Percentiles rank a stretch among this genome's conserved stretches.
Conservation (phyloP, 139 green algal genomes). For the Ulvella scutata region DNA sequence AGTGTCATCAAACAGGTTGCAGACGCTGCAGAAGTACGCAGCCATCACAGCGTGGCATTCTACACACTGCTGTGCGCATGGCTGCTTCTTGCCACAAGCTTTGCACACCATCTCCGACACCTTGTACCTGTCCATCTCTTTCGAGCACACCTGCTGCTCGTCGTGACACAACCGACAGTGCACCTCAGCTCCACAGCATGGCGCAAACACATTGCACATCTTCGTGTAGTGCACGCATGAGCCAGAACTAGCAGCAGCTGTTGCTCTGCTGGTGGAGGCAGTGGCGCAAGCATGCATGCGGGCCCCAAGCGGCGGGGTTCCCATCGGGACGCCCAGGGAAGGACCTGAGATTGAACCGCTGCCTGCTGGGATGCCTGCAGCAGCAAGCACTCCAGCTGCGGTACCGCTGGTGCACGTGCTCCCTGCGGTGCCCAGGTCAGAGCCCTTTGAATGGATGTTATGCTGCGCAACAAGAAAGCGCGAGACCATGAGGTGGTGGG, state of each 20-base stretch:
- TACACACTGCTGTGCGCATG: conserved; percentile 37
- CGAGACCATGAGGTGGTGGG: conserved; percentile 91
- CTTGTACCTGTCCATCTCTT: conserved; percentile 66
- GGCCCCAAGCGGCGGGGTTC: not conserved
- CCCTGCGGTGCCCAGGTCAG: not conserved
- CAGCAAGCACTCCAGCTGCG: conserved; percentile 7
- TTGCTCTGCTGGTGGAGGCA: too few species aligned
- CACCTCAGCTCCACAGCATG: conserved; percentile 67
- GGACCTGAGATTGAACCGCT: not conserved
- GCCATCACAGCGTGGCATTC: conserved; percentile 45
- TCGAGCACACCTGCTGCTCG: conserved; percentile 40
- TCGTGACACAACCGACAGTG: conserved; percentile 92
- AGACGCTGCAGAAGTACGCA: conserved; percentile 93
- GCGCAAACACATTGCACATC: conserved; percentile 58
- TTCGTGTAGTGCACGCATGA: conserved; percentile 57
- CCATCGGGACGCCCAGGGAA: not conserved
- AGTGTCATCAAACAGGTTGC: conserved; percentile 89
- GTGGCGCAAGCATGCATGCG: too few species aligned
- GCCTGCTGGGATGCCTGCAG: too few species aligned
- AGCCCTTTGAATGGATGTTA: conserved; percentile 19
- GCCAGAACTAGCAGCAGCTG: conserved; percentile 23
- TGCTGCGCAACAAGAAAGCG: conserved; percentile 49
- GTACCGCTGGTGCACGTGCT: not conserved
- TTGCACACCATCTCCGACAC: conserved; percentile 79
- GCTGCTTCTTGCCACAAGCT: conserved; percentile 59